Evolutionary conservation across 371 early-diverging fungal genomes (phyloP), one percentile per base, ranked within the genome.

Genomic region (Apophysomyces elegans): DNA sequence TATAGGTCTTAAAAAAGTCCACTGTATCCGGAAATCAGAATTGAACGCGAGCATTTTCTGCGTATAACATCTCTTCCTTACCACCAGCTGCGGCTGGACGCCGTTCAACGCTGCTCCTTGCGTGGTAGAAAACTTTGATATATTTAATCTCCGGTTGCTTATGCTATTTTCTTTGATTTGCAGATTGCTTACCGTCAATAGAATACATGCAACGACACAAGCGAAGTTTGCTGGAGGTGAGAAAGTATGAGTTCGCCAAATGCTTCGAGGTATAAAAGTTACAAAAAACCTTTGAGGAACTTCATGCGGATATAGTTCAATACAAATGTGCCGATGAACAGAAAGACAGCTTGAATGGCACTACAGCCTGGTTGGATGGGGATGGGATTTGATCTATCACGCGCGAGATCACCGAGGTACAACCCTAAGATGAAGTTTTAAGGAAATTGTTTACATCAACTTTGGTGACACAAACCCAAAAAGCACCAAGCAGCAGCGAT

Each of bases 271-370:
- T 2, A 26, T 26, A 26, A 26, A 26, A 26, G 39, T 58, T 41
- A 41, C 1, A 2, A 41, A 41, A 41, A 44, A 47, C 81, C 75
- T 73, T 75, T 74, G 1, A 67, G 72, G 12, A 76, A 45, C 45
- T 71, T 73, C 46, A 76, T 65, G 16, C 81, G 73, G n/a, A 76
- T 16, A 18, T 75, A 63, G 54, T 76, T 76, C 4, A 76, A 8
- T 5, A 67, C 38, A 58, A 81, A 81, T n/a, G 73, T 71, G 18
- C 75, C 81, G 16, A 73, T 43, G 50, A 81, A 73, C 18, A 81
- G 46, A 58, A 76, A 81, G 1, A 76, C 65, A 11, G 75, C 81
- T 6, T 78, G 59, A 35, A 81, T 65, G 14, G 67, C 81, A 61
- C 70, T 71, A 8, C 71, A 68, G 2, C 65, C 66, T 36, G 75